Evolutionary conservation across 306 rosid genomes (phyloP).

Genomic region (Datisca glomerata): DNA sequence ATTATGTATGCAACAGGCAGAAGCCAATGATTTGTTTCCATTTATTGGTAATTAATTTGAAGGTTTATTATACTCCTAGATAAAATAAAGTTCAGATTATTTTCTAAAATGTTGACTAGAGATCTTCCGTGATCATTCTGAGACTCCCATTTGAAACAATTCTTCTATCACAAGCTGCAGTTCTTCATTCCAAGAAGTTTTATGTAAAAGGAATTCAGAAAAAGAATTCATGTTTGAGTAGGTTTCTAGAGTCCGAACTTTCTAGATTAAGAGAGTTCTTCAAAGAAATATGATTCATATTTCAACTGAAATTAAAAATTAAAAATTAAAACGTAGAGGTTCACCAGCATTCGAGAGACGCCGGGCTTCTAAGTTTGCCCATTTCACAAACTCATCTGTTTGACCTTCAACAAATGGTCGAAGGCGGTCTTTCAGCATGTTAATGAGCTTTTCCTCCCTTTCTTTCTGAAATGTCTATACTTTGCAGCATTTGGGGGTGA

Average conservation of each 20-base stretch:
- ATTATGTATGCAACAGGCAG: slow-evolving; percentile 6
- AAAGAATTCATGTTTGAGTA: too few species aligned
- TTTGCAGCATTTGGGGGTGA: slow-evolving; percentile 12
- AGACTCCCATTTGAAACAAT: too few species aligned
- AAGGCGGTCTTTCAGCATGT: slow-evolving; percentile 44
- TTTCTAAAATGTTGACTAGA: too few species aligned
- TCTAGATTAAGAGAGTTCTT: background rate
- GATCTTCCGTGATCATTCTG: too few species aligned
- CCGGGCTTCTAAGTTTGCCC: slow-evolving; percentile 66
- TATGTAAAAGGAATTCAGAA: too few species aligned
- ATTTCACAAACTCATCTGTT: slow-evolving; percentile 49
- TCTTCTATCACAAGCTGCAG: too few species aligned
- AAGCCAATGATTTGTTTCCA: background rate
- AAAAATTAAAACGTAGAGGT: slow-evolving; percentile 2
- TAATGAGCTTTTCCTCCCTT: slow-evolving; percentile 60
- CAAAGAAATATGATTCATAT: background rate
- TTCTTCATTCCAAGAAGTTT: too few species aligned
- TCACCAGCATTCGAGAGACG: slow-evolving; percentile 75
- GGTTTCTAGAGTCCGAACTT: too few species aligned
- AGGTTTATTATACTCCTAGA: too few species aligned
- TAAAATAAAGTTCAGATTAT: too few species aligned
- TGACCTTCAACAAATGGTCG: slow-evolving; percentile 63
- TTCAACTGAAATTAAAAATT: too few species aligned
- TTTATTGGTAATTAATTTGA: too few species aligned
- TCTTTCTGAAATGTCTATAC: slow-evolving; percentile 61